phyloP scores from a whole-genome alignment of 2,329 filamentous ascomycete species.

The Claviceps sorghi region DNA sequence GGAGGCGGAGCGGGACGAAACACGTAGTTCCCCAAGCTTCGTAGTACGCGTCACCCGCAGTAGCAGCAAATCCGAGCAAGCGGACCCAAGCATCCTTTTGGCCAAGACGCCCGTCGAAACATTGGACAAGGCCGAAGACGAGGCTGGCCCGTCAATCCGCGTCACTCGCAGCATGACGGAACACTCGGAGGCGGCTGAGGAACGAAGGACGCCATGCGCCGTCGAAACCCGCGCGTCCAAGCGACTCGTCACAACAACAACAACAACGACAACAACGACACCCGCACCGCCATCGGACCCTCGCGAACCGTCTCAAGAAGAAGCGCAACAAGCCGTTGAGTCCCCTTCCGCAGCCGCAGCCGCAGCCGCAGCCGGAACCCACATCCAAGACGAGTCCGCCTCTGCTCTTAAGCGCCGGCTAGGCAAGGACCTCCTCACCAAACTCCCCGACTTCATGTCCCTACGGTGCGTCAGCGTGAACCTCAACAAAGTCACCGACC shows the following conservation, averaged over 20 bases:
- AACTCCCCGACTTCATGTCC: constrained; percentile 36
- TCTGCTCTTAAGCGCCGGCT: constrained; percentile 31
- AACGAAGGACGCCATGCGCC: background rate
- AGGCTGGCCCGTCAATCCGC: background rate
- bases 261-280: background rate
- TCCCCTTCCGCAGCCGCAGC: constrained; percentile 9
- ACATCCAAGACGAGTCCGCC: constrained; percentile 14
- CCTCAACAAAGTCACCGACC: constrained; percentile 34
- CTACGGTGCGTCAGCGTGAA: constrained; percentile 38
- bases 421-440: constrained; percentile 29
- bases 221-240: constrained; percentile 2
- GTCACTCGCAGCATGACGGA: constrained; percentile 13
- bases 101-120: constrained; percentile 9
- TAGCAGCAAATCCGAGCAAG: constrained; percentile 10
- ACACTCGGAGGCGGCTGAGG: constrained; percentile 4
- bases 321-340: constrained; percentile 7
- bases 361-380: constrained; percentile 13
- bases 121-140: background rate
- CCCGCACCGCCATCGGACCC: background rate
- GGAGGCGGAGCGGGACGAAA: background rate
- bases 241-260: background rate
- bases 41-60: constrained; percentile 15
- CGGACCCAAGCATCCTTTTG: constrained; percentile 14
- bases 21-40: background rate
- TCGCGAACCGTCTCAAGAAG: background rate